Evolutionary conservation across 352 stramenopile genomes (phyloP), one percentile per base, ranked within the genome.

Genomic region (Globisporangium mamillatum): DNA sequence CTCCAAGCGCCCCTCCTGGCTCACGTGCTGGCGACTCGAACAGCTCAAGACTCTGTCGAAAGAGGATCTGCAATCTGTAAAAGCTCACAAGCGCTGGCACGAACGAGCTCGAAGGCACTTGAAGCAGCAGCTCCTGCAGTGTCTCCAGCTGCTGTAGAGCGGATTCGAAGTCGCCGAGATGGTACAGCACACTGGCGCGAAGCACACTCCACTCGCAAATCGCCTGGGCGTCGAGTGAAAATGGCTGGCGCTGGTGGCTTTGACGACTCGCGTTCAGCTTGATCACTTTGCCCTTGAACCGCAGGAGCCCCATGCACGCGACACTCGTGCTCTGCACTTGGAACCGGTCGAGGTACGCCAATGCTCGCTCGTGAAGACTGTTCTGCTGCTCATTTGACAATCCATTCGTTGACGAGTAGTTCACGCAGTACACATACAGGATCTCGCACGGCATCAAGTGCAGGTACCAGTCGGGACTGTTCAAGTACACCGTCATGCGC

Each of bases 381-480:
- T 29, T 41, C 41, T 56, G 44, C 20, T 60, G 38, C n/a, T 56
- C 20, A 38, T 24, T 66, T 62, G 38, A n/a, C 3, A 14, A 32
- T 29, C n/a, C 34, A 10, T 27, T 16, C n/a, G 61, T 57, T n/a
- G 55, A 56, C 3, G 16, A 55, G 22, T 64, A 69, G 32, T 64
- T 80, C 22, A 65, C 68, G 60, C 68, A 78, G 54, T 78, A 72
- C 3, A 85, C 62, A 48, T 83, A 83, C 29, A 85, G 41, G 3
- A 83, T 58, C 61, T 85, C 78, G 64, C 63, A 75, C 0, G 78
- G 78, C 22, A 85, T 52, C 20, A 83, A 46, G 29, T 64, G 44
- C 27, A 85, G 29, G 16, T 75, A 76, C 50, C 68, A 68, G 54
- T 83, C 78, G 41, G 46, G 61, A 24, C 66, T 46, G 24, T 66